Conservation (phyloP, 2,329 filamentous ascomycete species). For the Pyricularia pennisetigena region DNA sequence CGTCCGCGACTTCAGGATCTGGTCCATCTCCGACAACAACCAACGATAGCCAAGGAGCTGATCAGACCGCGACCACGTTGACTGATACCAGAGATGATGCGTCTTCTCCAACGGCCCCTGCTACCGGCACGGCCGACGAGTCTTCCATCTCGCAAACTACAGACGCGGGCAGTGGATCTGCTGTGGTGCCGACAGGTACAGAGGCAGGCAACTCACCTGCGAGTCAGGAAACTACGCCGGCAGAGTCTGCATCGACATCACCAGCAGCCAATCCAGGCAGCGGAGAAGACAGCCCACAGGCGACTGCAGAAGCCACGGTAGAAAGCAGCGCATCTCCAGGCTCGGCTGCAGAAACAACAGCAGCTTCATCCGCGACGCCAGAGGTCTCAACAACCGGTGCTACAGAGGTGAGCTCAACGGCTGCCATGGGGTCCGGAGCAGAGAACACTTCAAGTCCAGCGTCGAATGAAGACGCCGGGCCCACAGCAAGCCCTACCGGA, state of each 20-base stretch:
- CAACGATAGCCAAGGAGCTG: no score
- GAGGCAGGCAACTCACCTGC: background rate
- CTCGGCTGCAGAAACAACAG: background rate
- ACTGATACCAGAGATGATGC: no score
- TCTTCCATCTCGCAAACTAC: background rate
- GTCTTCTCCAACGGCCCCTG: no score
- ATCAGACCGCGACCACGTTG: no score
- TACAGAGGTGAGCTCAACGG: background rate
- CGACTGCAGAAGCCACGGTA: background rate
- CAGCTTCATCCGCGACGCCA: background rate
- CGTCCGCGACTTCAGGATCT: no score
- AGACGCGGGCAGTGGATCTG: background rate
- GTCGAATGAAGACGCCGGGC: no score
- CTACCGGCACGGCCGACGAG: background rate
- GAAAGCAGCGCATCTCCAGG: background rate
- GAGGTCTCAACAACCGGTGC: background rate
- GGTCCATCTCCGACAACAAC: no score
- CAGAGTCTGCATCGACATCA: background rate
- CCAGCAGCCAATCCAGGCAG: background rate
- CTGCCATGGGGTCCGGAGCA: background rate
- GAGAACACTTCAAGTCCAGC: no score
- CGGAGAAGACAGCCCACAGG: background rate
- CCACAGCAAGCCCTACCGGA: no score
- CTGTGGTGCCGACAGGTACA: background rate
- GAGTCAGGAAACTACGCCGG: background rate